Base-by-base conservation (phyloP, 2,329 filamentous ascomycete genomes). In the Rosellinia necatrix region DNA sequence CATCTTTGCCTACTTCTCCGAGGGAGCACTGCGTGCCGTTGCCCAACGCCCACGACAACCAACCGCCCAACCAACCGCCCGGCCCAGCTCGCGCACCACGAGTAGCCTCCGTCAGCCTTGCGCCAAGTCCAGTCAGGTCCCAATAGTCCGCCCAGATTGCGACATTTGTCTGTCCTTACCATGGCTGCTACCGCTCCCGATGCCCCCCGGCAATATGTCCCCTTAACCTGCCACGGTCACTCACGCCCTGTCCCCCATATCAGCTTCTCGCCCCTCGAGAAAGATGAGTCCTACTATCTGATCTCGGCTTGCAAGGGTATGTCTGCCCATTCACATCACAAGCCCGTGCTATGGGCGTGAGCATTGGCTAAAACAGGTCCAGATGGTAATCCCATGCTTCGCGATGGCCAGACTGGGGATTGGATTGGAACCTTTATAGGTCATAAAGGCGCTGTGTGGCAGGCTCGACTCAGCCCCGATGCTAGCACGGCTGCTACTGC, bases 371-470 rank as follows among this genome's bases (percentile, higher is more conserved):
- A 49, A 22, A 38, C 59, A 10, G 48, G 66, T 57, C 52, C 73
- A 92, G 94, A 99, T 79, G 93, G 93, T 70, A 97, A 97, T 72
- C 94, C 94, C 47, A 97, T 97, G 92, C 88, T 99, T 66, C 90
- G 94, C 64, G 91, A 97, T 76, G 94, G 94, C 61, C 84, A 96
- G 59, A 99, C 93, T 43, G 94, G 94, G 56, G 92, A 97, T 74
- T 97, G 92, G 90, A 97, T 97, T 66, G 94, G 94, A 44, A 97
- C 94, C 32, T 97, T 97, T 72, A 88, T 99, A 68, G 94, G 94
- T 35, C 94, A 99, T 79, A 97, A 99, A 76, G 94, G 94, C 61
- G 94, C 94, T 32, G 93, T 97, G 58, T 99, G 94, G 92, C 92
- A 97, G 77, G 91, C 92, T 50, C 86, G 92, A 66, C 81, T 99